Conservation (phyloP, 148 eudicot species). For the Rhododendron simsii region DNA sequence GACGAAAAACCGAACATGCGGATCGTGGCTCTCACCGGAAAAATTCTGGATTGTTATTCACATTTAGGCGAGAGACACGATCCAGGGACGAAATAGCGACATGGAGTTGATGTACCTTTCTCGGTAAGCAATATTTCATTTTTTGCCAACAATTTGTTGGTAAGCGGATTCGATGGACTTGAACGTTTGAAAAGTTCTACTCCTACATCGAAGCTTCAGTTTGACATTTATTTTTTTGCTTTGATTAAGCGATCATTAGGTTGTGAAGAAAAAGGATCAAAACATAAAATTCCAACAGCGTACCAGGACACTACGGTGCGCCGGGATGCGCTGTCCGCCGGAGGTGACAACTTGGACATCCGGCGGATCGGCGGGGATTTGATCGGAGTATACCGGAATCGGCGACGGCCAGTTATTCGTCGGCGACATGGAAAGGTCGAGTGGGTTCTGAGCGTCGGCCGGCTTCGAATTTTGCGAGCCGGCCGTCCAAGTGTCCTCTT, state of each 20-base stretch:
- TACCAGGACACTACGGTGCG: conserved; percentile 71
- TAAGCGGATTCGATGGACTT: not conserved
- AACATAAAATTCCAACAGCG: not conserved
- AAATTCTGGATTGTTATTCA: no score
- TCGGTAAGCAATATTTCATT: not conserved
- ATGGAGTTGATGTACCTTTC: not conserved
- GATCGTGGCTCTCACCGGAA: no score
- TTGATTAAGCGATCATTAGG: not conserved
- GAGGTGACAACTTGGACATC: conserved; percentile 55
- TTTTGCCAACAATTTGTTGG: no score
- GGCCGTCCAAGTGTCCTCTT: not conserved
- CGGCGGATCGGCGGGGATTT: conserved; percentile 22
- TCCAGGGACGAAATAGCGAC: no score
- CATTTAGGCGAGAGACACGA: not conserved
- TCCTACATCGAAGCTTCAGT: not conserved
- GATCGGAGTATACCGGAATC: conserved; percentile 17
- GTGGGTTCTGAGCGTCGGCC: not conserved
- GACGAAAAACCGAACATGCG: no score
- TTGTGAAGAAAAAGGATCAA: not conserved
- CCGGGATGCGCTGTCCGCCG: conserved; percentile 53
- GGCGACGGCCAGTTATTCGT: not conserved
- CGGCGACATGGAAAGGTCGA: conserved; percentile 18
- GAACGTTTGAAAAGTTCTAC: not conserved
- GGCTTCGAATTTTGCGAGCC: not conserved
- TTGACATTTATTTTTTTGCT: not conserved